Evolutionary conservation across 805 yeast genomes (phyloP).

Genomic region (Candida xiaguanensis): DNA sequence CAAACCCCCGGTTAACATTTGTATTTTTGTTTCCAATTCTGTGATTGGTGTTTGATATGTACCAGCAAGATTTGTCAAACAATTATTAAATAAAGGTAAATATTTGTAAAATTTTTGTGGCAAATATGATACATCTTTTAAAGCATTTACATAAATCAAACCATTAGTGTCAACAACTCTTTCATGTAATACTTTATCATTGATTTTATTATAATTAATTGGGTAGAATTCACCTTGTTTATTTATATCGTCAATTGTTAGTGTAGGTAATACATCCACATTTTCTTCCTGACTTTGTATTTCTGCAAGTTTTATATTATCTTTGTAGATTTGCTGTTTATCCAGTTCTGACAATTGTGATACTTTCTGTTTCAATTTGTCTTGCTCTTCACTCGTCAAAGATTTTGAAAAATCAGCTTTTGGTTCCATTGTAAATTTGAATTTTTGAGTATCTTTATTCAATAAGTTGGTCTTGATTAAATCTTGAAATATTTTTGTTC

Average conservation of each 20-base stretch:
- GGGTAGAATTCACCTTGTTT: constrained; percentile 42
- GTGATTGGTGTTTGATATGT: constrained; percentile 68
- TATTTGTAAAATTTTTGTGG: constrained; percentile 65
- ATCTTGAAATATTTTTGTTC: constrained; percentile 53
- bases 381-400: constrained; percentile 53
- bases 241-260: constrained; percentile 71
- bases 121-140: constrained; percentile 54
- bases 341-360: constrained; percentile 51
- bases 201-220: constrained; percentile 23
- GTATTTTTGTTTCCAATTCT: constrained; percentile 80
- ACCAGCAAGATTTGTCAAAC: constrained; percentile 81
- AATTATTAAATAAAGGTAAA: constrained; percentile 72
- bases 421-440: constrained; percentile 78
- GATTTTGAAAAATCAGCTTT: constrained; percentile 48
- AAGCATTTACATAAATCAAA: constrained; percentile 68
- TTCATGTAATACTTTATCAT: constrained; percentile 35
- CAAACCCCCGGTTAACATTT: constrained; percentile 80
- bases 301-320: constrained; percentile 58
- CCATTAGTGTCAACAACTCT: constrained; percentile 76
- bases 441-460: constrained; percentile 44
- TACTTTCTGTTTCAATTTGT: constrained; percentile 44
- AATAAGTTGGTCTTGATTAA: constrained; percentile 53
- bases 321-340: constrained; percentile 49
- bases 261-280: constrained; percentile 73
- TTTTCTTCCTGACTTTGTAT: constrained; percentile 72